Evolutionary conservation across 345 rosid species (phyloP).

Genomic region (Litchi chinensis): DNA sequence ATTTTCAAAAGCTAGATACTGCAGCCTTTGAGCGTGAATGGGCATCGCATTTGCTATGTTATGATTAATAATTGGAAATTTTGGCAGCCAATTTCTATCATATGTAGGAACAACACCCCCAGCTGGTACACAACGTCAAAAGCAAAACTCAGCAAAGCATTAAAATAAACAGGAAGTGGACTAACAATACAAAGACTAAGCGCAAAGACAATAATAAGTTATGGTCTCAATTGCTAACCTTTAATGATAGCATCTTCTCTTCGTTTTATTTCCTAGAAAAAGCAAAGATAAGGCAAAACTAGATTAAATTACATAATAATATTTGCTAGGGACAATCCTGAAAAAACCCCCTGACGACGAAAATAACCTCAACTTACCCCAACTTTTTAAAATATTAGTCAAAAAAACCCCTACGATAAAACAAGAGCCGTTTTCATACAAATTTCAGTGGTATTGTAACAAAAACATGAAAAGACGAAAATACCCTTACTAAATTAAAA

Average conservation of each 20-base stretch:
- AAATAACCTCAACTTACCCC: too few relatives aligned
- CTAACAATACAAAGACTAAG: neutral
- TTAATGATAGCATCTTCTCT: conserved; percentile 74
- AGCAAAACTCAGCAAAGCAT: neutral
- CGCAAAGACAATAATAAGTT: neutral
- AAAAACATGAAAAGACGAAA: too few relatives aligned
- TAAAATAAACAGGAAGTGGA: neutral
- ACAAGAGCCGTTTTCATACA: too few relatives aligned
- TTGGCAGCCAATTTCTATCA: conserved; percentile 92
- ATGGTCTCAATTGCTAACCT: conserved; percentile 36
- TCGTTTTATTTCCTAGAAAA: conserved; percentile 66
- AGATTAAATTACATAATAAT: neutral
- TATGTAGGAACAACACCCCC: conserved; percentile 63
- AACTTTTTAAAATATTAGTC: too few relatives aligned
- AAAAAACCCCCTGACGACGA: too few relatives aligned
- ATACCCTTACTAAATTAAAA: too few relatives aligned
- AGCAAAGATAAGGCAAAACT: conserved; percentile 25
- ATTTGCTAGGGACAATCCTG: too few relatives aligned
- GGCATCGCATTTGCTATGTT: conserved; percentile 97
- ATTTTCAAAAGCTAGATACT: conserved; percentile 96
- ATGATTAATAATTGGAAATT: conserved; percentile 94
- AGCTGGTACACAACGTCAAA: conserved; percentile 49
- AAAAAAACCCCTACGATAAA: too few relatives aligned
- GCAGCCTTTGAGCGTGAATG: conserved; percentile 88
- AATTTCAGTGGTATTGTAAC: too few relatives aligned